A percentile compares a stretch with the other conserved stretches of the same genome.
phyloP scores from a whole-genome alignment of 306 rosid genomes.

The Mimosa bimucronata region DNA sequence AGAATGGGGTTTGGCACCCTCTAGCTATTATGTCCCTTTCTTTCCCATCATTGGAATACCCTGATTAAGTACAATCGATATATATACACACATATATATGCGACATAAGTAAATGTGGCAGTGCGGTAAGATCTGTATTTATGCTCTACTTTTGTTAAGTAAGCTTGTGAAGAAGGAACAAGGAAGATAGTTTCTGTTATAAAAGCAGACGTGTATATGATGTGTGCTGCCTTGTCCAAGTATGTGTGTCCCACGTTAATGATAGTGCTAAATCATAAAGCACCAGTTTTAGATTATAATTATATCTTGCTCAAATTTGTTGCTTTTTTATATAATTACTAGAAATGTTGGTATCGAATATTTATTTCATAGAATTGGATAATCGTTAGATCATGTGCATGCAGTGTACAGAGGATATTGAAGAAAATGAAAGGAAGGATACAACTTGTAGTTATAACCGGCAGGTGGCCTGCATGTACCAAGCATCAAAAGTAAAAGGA shows the following conservation, averaged over 20 bases:
- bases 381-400: background rate
- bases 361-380: background rate
- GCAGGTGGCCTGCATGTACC: background rate
- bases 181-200: background rate
- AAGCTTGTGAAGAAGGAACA: background rate
- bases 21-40: constrained; percentile 72
- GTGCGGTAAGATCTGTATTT: background rate
- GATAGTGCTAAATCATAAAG: constrained; percentile 1
- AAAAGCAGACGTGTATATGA: background rate
- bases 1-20: constrained; percentile 88
- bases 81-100: background rate
- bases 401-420: background rate
- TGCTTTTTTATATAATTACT: background rate
- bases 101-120: background rate
- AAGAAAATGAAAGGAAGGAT: background rate
- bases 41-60: constrained; percentile 93
- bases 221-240: background rate
- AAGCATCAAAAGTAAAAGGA: background rate
- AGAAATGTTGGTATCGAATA: background rate
- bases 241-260: background rate
- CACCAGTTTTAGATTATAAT: background rate
- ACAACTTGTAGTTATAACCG: background rate
- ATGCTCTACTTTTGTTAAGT: background rate
- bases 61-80: constrained; percentile 31
- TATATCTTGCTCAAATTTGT: background rate